Evolutionary conservation across 2,329 filamentous ascomycete species (phyloP).

Genomic region (Aspergillus thermomutatus): DNA sequence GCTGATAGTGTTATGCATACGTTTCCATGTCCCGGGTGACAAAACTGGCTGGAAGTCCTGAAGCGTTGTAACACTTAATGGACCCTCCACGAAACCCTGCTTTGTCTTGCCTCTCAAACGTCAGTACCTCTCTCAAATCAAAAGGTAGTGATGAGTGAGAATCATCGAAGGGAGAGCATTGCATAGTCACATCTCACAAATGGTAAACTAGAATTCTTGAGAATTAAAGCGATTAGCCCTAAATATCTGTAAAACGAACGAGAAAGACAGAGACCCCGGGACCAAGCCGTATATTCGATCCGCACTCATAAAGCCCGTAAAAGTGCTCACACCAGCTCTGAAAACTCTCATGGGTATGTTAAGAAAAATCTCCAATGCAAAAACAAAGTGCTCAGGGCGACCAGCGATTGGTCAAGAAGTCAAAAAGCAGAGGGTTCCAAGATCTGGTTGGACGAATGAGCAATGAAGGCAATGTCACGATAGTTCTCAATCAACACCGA

Average conservation of each 20-base stretch:
- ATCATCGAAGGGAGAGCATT: not conserved
- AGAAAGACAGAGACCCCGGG: constrained; percentile 1
- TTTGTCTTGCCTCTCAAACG: not conserved
- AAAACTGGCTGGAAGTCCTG: not conserved
- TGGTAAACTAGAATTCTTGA: not conserved
- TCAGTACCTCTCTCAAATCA: not conserved
- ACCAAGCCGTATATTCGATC: constrained; percentile 18
- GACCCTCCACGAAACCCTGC: not conserved
- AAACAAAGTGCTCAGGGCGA: constrained; percentile 15
- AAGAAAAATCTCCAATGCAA: constrained; percentile 20
- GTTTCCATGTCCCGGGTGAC: not conserved
- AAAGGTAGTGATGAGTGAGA: not conserved
- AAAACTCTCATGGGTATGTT: constrained; percentile 29
- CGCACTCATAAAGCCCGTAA: constrained; percentile 14
- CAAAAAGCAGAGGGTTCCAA: constrained; percentile 16
- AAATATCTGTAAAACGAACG: not conserved
- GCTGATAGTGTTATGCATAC: not conserved
- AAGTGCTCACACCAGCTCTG: constrained; percentile 16
- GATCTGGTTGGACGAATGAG: constrained; percentile 8
- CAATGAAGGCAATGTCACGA: constrained; percentile 7
- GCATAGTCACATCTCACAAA: not conserved
- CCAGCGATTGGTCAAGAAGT: constrained; percentile 18
- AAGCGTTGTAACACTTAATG: not conserved
- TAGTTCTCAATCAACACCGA: constrained; percentile 12
- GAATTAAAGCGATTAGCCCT: not conserved